These are phyloP conservation scores for Madurella mycetomatis DNA, from an alignment of 2,329 filamentous ascomycete genomes.

Conservation along the genomic window DNA sequence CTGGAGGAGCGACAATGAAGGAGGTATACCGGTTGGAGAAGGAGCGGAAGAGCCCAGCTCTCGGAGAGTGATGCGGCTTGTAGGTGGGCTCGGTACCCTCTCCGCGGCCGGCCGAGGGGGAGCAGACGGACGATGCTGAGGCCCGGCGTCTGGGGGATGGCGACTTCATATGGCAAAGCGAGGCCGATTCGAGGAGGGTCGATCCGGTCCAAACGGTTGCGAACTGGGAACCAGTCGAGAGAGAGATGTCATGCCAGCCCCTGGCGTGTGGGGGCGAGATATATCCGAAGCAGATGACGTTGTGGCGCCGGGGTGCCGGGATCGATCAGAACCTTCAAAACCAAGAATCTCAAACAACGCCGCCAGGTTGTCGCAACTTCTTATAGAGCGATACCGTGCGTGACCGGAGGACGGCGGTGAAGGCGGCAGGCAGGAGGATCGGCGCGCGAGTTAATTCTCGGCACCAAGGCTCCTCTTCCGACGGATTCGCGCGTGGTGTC, in stretches of 20 bases:
- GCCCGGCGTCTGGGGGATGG: not conserved
- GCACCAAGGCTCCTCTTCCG: not conserved
- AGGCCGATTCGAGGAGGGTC: not conserved
- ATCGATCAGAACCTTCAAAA: constrained; percentile 1
- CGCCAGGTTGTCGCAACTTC: constrained; percentile 4
- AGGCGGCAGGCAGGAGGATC: constrained; percentile 8
- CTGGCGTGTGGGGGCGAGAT: not conserved
- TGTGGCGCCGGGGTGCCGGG: not conserved
- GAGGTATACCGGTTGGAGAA: constrained; percentile 7
- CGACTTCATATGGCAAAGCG: constrained; percentile 1
- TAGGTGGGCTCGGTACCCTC: not conserved
- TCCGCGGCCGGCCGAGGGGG: not conserved
- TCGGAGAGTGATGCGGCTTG: constrained; percentile 1
- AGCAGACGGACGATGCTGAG: not conserved
- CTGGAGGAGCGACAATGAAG: constrained; percentile 7
- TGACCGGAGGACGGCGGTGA: constrained; percentile 6
- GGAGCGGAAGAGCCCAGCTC: not conserved
- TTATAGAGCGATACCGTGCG: not conserved
- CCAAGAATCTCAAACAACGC: constrained; percentile 7
- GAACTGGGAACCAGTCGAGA: not conserved
- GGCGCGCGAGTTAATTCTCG: constrained; percentile 7
- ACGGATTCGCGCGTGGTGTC: too few species aligned
- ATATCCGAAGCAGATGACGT: constrained; percentile 8
- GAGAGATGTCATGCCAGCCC: constrained; percentile 1
- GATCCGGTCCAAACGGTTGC: not conserved